phyloP scores from a whole-genome alignment of 1,284 basidiomycete genomes.

The Ganoderma resinaceum region DNA sequence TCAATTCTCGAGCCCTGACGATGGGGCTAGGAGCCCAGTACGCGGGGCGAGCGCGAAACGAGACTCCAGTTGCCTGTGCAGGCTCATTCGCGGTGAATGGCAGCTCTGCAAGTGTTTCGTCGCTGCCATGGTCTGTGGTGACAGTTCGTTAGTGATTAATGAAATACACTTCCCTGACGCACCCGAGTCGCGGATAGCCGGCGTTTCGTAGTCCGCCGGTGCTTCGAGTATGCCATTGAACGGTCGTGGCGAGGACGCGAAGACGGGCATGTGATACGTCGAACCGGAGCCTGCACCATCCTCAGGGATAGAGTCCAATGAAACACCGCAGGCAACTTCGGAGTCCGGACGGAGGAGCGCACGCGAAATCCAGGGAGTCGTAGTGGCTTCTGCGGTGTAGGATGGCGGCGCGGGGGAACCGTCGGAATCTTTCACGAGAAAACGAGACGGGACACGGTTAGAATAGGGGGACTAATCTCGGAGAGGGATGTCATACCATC shows the following conservation, averaged over 20 bases:
- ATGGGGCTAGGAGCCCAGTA: background rate
- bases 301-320: background rate
- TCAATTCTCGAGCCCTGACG: background rate
- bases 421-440: background rate
- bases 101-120: background rate
- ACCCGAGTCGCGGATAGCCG: background rate
- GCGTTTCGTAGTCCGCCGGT: background rate
- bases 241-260: background rate
- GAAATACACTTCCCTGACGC: background rate
- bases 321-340: background rate
- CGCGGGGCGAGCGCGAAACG: background rate
- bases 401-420: background rate
- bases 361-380: background rate
- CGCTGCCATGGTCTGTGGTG: background rate
- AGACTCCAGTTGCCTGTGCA: background rate
- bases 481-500: background rate
- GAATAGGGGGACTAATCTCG: background rate
- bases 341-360: background rate
- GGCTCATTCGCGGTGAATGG: background rate
- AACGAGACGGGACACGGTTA: background rate
- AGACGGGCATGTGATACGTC: background rate
- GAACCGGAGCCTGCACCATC: background rate
- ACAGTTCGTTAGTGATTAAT: background rate
- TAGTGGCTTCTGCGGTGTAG: background rate
- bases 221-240: background rate